Evolutionary conservation across 768 basidiomycete genomes (phyloP), one percentile per base, ranked within the genome.

Genomic region (Lactifluus pinguis): DNA sequence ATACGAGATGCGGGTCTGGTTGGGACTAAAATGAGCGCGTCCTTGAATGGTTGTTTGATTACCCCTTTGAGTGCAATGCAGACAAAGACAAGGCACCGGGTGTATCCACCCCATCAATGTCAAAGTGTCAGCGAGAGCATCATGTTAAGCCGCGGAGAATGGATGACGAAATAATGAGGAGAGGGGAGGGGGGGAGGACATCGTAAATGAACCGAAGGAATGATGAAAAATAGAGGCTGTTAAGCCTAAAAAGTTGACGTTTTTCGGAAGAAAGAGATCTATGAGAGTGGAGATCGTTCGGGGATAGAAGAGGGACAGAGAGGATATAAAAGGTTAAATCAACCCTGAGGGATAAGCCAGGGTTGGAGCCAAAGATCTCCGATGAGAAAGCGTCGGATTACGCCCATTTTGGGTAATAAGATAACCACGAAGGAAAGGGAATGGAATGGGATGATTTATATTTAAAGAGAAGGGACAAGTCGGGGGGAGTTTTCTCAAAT

Each of bases 121-220:
- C 7, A 36, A 36, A 36, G 34, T 7, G 10, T 6, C 34, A 36
- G 34, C 32, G 34, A 10, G 1, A 36, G 34, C 25, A 25, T 25
- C 25, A 25, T 25, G 25, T 25, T 25, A 25, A 47, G 57, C 51
- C 57, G 57, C 25, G 50, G 51, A 59, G 45, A 53, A 48, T 53
- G 57, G 57, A 47, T 21, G 45, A 47, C 11, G 42, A 36, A 58
- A 59, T 17, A 49, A 21, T 30, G 19, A 13, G n/a, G n/a, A n/a
- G n/a, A n/a, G n/a, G n/a, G n/a, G 30, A 21, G 49, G 41, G 32
- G 32, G 25, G 25, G 25, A 42, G 30, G 34, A 34, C 44, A 48
- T 59, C 58, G 58, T 51, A 14, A 47, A 19, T 53, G 36, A 53
- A 36, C 58, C 58, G 58, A 59, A 39, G 13, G 17, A 59, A 42